These are phyloP conservation scores for Rhizophora apiculata DNA, from an alignment of 345 rosid species.

Conservation along the genomic window DNA sequence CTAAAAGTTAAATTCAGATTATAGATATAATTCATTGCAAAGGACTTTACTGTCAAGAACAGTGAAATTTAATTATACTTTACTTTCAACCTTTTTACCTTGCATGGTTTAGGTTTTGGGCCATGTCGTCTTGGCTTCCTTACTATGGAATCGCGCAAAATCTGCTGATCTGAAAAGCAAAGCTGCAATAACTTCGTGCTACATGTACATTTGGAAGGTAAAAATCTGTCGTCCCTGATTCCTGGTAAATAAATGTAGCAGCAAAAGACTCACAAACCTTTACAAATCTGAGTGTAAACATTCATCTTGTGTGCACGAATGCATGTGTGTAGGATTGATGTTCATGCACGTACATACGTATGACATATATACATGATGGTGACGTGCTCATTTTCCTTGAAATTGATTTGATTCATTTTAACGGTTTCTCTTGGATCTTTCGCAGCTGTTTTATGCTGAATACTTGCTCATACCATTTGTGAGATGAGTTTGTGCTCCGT, in stretches of 20 bases:
- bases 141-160: conserved; percentile 73
- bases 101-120: conserved; percentile 56
- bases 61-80: neutral
- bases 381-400: too few species aligned
- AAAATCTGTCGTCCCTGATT: conserved; percentile 1
- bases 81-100: neutral
- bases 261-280: neutral
- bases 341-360: too few species aligned
- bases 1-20: neutral
- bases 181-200: conserved; percentile 76
- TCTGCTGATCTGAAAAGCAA: conserved; percentile 71
- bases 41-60: too few species aligned
- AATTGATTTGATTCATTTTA: too few species aligned
- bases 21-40: neutral
- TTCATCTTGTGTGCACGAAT: too few species aligned
- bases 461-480: conserved; percentile 83
- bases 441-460: conserved; percentile 92
- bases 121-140: conserved; percentile 53
- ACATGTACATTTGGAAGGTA: conserved; percentile 99
- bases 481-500: conserved; percentile 36
- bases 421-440: neutral
- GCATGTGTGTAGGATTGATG: too few species aligned
- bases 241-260: neutral
- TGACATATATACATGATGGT: too few species aligned
- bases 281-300: too few species aligned